phyloP scores from a whole-genome alignment of 257 asterid genomes.

The Solanum tarijense region DNA sequence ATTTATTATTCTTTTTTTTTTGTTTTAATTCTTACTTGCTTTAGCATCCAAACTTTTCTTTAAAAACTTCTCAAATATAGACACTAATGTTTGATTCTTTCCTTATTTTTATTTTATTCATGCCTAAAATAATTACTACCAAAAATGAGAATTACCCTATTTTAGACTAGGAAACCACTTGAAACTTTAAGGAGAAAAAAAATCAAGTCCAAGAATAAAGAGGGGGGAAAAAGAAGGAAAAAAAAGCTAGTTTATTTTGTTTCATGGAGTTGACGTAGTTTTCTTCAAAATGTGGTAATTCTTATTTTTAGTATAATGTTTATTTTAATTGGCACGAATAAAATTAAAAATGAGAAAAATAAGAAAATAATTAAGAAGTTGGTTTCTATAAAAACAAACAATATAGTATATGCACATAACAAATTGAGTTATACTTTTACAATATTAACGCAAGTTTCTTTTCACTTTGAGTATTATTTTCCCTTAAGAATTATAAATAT shows the following conservation, averaged over 20 bases:
- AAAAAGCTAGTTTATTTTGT: no score
- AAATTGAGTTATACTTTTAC: neutral
- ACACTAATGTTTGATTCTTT: neutral
- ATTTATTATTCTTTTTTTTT: neutral
- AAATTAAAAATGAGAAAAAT: neutral
- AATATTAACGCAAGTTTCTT: neutral
- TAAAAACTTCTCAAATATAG: neutral
- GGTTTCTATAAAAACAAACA: neutral
- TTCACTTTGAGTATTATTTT: neutral
- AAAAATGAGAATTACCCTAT: neutral
- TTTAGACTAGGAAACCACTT: neutral
- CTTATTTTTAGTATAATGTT: neutral
- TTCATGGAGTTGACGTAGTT: neutral
- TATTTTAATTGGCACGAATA: neutral
- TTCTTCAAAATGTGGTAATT: neutral
- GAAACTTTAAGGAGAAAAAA: neutral
- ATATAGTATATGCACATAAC: neutral
- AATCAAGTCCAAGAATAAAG: neutral
- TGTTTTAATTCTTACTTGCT: neutral
- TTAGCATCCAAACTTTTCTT: neutral
- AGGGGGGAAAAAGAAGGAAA: neutral
- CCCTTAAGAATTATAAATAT: neutral
- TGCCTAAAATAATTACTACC: neutral
- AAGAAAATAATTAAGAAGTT: neutral
- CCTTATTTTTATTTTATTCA: neutral